phyloP scores from a whole-genome alignment of 2,329 filamentous ascomycete species.

The Pyrenochaeta sp. region DNA sequence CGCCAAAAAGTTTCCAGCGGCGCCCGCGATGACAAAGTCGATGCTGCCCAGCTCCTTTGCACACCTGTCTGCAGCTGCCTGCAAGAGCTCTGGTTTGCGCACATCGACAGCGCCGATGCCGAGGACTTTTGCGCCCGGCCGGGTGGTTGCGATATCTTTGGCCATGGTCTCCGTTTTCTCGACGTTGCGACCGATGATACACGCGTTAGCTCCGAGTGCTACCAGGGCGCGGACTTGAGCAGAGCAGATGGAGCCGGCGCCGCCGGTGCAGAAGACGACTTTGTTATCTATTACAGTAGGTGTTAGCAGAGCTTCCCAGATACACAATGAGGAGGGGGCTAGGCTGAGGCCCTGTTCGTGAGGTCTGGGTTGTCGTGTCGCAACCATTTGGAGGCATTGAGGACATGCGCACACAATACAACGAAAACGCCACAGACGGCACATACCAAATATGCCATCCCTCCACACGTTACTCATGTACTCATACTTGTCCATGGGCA shows the following conservation, averaged over 20 bases:
- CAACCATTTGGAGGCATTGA: not conserved
- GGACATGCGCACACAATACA: not conserved
- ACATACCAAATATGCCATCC: conserved; percentile 82
- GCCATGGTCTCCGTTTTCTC: conserved; percentile 87
- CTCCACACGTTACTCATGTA: conserved; percentile 87
- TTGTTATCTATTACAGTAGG: conserved; percentile 70
- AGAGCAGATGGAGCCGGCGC: conserved; percentile 91
- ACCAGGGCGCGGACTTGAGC: conserved; percentile 93
- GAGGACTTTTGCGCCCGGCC: conserved; percentile 82
- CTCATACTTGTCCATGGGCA: conserved; percentile 75
- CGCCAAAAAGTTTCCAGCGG: conserved; percentile 93
- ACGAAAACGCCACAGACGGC: not conserved
- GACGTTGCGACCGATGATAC: conserved; percentile 88
- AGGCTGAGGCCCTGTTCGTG: not conserved
- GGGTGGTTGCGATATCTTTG: conserved; percentile 79
- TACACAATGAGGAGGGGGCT: not conserved
- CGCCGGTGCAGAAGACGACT: conserved; percentile 94
- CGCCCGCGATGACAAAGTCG: conserved; percentile 93
- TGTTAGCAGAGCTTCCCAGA: conserved; percentile 5
- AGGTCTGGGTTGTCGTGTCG: too few relatives aligned
- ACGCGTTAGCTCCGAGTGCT: conserved; percentile 89
- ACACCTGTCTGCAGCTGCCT: conserved; percentile 79
- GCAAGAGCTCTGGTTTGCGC: conserved; percentile 69
- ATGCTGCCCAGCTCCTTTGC: conserved; percentile 84
- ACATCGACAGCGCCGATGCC: conserved; percentile 82